Conservation (phyloP, 805 yeast species). For the Diddensiella caesifluorescens region DNA sequence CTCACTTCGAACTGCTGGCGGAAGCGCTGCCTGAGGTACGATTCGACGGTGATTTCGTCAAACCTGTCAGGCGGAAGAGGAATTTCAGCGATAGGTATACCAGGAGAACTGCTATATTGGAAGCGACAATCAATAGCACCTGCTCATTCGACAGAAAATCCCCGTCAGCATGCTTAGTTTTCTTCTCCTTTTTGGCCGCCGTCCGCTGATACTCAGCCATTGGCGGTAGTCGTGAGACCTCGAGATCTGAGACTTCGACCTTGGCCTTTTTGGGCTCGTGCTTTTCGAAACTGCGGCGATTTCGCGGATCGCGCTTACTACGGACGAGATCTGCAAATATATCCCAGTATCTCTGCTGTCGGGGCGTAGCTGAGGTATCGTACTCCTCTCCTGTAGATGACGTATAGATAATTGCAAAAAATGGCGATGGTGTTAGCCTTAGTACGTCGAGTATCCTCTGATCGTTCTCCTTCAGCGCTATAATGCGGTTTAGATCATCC, state of each 20-base stretch:
- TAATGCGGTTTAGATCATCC: slow-evolving; percentile 25
- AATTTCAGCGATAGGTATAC: slow-evolving; percentile 8
- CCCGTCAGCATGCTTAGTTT: neutral
- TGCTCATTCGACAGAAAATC: slow-evolving; percentile 1
- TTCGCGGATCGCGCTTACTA: slow-evolving; percentile 25
- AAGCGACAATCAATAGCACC: slow-evolving; percentile 3
- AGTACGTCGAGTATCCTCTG: slow-evolving; percentile 48
- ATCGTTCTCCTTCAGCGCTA: slow-evolving; percentile 37
- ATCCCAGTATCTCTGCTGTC: slow-evolving; percentile 14
- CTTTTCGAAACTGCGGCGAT: slow-evolving; percentile 23
- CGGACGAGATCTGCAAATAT: slow-evolving; percentile 25
- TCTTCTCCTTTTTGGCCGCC: neutral
- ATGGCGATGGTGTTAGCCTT: slow-evolving; percentile 72
- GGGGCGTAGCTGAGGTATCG: slow-evolving; percentile 11
- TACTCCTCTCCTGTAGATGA: slow-evolving; percentile 30
- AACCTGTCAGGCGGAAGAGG: too few species aligned
- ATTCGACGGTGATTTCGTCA: too few species aligned
- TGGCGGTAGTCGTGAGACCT: slow-evolving; percentile 10
- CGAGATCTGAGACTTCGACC: neutral
- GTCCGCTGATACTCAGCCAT: slow-evolving; percentile 8
- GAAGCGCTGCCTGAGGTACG: too few species aligned
- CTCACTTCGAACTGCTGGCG: too few species aligned
- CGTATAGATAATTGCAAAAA: slow-evolving; percentile 55
- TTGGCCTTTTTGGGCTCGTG: slow-evolving; percentile 17
- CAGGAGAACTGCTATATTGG: slow-evolving; percentile 3